Percentiles rank a stretch among this genome's conserved stretches.
phyloP scores from a whole-genome alignment of 306 rosid genomes.

The Luffa acutangula region DNA sequence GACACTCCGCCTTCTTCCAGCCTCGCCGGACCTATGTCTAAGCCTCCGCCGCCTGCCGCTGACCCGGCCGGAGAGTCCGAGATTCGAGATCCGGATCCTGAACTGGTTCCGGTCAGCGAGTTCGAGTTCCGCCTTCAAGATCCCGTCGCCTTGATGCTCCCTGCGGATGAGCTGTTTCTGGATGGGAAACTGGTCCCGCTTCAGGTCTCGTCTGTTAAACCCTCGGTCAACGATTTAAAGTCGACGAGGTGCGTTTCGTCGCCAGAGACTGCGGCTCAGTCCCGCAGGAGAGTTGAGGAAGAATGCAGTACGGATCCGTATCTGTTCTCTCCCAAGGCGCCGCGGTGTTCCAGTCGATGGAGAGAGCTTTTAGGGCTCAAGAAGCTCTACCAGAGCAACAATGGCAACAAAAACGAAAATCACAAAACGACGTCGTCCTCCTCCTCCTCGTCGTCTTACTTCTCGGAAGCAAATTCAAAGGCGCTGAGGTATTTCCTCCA shows the following conservation, averaged over 20 bases:
- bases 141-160: conserved; percentile 73
- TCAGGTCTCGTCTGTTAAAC: conserved; percentile 32
- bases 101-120: conserved; percentile 23
- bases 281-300: conserved; percentile 24
- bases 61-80: neutral
- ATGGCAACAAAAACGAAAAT: conserved; percentile 23
- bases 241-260: conserved; percentile 11
- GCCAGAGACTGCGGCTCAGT: conserved; percentile 22
- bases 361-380: conserved; percentile 71
- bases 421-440: conserved; percentile 29
- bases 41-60: neutral
- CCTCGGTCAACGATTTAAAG: conserved; percentile 6
- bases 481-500: conserved; percentile 59
- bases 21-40: conserved; percentile 8
- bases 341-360: conserved; percentile 96
- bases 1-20: conserved; percentile 10
- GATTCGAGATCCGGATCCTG: conserved; percentile 55
- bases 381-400: conserved; percentile 39
- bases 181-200: conserved; percentile 86
- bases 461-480: conserved; percentile 15
- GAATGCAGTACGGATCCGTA: conserved; percentile 32
- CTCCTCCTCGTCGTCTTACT: conserved; percentile 21
- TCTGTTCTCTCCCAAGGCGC: conserved; percentile 86
- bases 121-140: conserved; percentile 84
- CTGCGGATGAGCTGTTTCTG: conserved; percentile 86